A percentile compares a stretch with the other conserved stretches of the same genome.
Evolutionary conservation across 2,329 filamentous ascomycete species (phyloP).

Genomic region (Neophaeococcomyces mojaviensis): DNA sequence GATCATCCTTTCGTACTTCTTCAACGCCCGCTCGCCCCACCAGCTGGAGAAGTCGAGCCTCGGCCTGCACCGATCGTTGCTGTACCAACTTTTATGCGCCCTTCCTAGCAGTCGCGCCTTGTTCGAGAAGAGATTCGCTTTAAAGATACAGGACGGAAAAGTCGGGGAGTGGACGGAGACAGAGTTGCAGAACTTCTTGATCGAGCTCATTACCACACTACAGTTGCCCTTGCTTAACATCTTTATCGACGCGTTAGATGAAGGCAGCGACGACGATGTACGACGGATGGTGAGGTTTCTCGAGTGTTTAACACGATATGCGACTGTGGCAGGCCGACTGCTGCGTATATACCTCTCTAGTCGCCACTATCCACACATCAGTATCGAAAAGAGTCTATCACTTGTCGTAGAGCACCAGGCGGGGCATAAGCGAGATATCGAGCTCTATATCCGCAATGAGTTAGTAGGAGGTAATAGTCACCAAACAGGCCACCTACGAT

Average conservation of each 20-base stretch:
- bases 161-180: conserved; percentile 6
- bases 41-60: conserved; percentile 37
- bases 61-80: conserved; percentile 44
- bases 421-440: conserved; percentile 28
- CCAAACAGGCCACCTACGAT: not conserved
- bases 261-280: conserved; percentile 35
- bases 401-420: conserved; percentile 30
- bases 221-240: conserved; percentile 15
- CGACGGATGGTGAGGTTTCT: conserved; percentile 33
- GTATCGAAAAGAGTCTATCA: conserved; percentile 25
- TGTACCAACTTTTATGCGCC: conserved; percentile 17
- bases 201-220: conserved; percentile 11
- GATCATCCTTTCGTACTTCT: conserved; percentile 40
- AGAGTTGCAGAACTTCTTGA: conserved; percentile 19
- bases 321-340: conserved; percentile 2
- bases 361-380: conserved; percentile 39
- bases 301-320: conserved; percentile 25
- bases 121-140: conserved; percentile 1
- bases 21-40: conserved; percentile 39
- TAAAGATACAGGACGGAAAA: not conserved
- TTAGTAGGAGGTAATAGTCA: not conserved
- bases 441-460: conserved; percentile 26
- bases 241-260: conserved; percentile 40
- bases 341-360: conserved; percentile 36
- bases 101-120: conserved; percentile 8